Percentiles rank a stretch among this genome's conserved stretches.
Conservation (phyloP, 352 stramenopile species). For the Globisporangium uncinulatum region DNA sequence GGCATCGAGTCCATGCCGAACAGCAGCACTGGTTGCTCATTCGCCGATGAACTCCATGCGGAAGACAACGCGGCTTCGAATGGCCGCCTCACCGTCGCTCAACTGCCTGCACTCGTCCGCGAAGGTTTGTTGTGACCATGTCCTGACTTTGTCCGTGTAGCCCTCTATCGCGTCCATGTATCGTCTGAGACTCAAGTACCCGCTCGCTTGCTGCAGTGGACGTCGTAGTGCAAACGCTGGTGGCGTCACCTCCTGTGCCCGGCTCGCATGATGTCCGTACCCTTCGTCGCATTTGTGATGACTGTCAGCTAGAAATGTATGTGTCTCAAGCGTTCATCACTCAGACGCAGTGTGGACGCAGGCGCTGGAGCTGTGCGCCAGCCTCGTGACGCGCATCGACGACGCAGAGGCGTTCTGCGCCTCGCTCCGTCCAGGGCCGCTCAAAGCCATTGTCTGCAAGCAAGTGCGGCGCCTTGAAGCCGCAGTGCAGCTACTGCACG, state of each 20-base stretch:
- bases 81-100: slow-evolving; percentile 3
- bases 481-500: slow-evolving; percentile 26
- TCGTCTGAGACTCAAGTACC: neutral
- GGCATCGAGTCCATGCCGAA: no score
- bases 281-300: neutral
- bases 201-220: slow-evolving; percentile 3
- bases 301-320: neutral
- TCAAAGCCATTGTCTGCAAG: slow-evolving; percentile 45
- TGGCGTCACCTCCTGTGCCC: slow-evolving; percentile 4
- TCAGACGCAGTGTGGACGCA: slow-evolving; percentile 3
- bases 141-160: no score
- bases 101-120: slow-evolving; percentile 14
- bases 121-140: slow-evolving; percentile 8
- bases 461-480: slow-evolving; percentile 29
- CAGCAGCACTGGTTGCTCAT: no score
- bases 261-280: slow-evolving; percentile 5
- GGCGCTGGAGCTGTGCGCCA: slow-evolving; percentile 29
- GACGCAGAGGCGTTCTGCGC: slow-evolving; percentile 37
- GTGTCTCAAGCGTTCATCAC: neutral
- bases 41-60: no score
- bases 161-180: neutral
- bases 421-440: slow-evolving; percentile 32
- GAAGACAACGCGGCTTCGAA: no score
- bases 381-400: slow-evolving; percentile 28
- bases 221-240: slow-evolving; percentile 9